Conservation (phyloP, 345 rosid species). For the Rhizophora mangle region DNA sequence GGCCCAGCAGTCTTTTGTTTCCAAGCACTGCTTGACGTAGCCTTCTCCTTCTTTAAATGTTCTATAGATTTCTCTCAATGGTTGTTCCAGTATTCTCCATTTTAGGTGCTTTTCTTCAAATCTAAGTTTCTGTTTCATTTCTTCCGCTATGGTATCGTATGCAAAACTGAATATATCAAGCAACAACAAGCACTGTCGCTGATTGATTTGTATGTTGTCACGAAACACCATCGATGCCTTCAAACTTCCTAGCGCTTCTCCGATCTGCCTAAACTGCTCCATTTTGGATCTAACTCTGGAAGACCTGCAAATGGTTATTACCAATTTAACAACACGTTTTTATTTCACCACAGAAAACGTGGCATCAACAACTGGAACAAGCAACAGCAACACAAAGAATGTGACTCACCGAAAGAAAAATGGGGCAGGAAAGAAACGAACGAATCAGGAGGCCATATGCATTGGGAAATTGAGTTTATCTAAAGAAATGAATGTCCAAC, state of each 20-base stretch:
- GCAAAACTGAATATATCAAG: slow-evolving; percentile 20
- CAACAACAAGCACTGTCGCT: slow-evolving; percentile 25
- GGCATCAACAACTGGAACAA: neutral
- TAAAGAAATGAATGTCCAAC: neutral
- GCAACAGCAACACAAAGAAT: too few species aligned
- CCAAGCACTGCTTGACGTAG: slow-evolving; percentile 24
- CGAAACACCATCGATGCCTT: slow-evolving; percentile 28
- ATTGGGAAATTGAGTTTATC: too few species aligned
- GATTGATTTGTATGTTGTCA: slow-evolving; percentile 26
- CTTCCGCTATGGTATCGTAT: slow-evolving; percentile 23
- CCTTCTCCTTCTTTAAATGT: slow-evolving; percentile 26
- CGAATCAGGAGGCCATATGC: neutral
- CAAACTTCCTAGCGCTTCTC: slow-evolving; percentile 26
- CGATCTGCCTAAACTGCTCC: slow-evolving; percentile 30
- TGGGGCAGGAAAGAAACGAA: neutral
- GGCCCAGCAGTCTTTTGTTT: slow-evolving; percentile 23
- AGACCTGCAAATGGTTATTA: neutral
- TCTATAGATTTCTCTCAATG: slow-evolving; percentile 20
- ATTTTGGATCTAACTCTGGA: neutral
- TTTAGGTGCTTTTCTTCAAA: slow-evolving; percentile 25
- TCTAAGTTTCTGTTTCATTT: slow-evolving; percentile 24
- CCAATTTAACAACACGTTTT: neutral
- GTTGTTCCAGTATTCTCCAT: slow-evolving; percentile 27
- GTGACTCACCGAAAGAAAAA: neutral
- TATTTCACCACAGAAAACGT: neutral